Percentiles rank a stretch among this genome's conserved stretches.
phyloP scores from a whole-genome alignment of 306 rosid genomes.

The Elaeagnus macrophylla region DNA sequence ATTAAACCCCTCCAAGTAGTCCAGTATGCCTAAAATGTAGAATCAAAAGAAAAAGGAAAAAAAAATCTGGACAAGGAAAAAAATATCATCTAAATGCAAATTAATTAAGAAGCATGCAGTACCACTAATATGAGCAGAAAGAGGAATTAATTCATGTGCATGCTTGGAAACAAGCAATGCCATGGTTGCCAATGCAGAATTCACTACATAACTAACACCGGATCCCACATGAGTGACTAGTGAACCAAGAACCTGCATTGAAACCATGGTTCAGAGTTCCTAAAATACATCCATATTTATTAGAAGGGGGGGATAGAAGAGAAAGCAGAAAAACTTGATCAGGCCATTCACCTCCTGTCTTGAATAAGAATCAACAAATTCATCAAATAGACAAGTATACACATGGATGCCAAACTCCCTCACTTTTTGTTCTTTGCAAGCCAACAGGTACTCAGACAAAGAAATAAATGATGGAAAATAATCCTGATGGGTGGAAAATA shows the following conservation, averaged over 20 bases:
- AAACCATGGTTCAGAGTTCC: constrained; percentile 6
- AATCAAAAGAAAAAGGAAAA: constrained; percentile 11
- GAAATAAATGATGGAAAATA: constrained; percentile 27
- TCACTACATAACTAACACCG: constrained; percentile 26
- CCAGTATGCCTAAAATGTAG: constrained; percentile 26
- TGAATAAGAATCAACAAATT: constrained; percentile 30
- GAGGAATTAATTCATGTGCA: constrained; percentile 26
- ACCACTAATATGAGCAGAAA: constrained; percentile 33
- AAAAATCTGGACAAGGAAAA: neutral
- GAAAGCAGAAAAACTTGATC: neutral
- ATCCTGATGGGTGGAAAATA: constrained; percentile 11
- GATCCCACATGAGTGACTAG: constrained; percentile 37
- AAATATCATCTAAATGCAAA: constrained; percentile 1
- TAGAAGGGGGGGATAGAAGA: neutral
- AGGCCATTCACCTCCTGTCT: constrained; percentile 33
- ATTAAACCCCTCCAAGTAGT: constrained; percentile 36
- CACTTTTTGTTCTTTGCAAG: constrained; percentile 32
- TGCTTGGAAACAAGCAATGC: constrained; percentile 23
- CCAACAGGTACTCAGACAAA: constrained; percentile 29
- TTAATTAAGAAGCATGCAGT: neutral
- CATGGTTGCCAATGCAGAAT: constrained; percentile 29
- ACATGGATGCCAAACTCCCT: constrained; percentile 24
- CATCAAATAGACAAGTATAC: constrained; percentile 26
- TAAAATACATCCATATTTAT: neutral
- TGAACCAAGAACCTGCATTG: constrained; percentile 30